These are phyloP conservation scores for Colletotrichum lindemuthianum DNA, from an alignment of 2,329 filamentous ascomycete genomes.

Conservation along the genomic window DNA sequence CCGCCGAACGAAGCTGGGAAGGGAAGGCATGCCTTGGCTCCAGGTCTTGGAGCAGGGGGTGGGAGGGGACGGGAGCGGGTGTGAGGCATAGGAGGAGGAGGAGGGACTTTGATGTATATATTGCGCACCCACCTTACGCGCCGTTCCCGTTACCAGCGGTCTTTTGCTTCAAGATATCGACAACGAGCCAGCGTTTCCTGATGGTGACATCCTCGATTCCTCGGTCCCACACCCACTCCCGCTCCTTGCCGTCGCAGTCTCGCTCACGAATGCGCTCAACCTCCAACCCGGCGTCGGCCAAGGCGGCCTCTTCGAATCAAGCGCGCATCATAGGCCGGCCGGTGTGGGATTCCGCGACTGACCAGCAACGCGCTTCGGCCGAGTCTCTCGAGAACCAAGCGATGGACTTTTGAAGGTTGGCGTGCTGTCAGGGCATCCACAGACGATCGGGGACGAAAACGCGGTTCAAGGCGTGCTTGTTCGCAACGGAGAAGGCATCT, in stretches of 20 bases:
- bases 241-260: conserved; percentile 71
- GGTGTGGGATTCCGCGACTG: conserved; percentile 79
- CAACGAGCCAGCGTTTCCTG: conserved; percentile 77
- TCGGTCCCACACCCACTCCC: conserved; percentile 69
- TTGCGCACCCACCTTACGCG: conserved; percentile 3
- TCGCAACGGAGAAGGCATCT: conserved; percentile 42
- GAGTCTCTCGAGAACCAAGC: conserved; percentile 65
- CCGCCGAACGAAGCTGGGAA: neutral
- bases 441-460: conserved; percentile 78
- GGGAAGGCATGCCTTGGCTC: neutral
- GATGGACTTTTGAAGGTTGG: conserved; percentile 71
- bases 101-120: conserved; percentile 7
- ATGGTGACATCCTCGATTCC: conserved; percentile 69
- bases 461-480: conserved; percentile 62
- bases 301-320: conserved; percentile 66
- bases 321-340: conserved; percentile 71
- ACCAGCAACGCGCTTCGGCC: conserved; percentile 63
- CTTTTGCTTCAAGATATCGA: conserved; percentile 61
- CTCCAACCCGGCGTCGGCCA: conserved; percentile 63
- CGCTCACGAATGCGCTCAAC: conserved; percentile 75
- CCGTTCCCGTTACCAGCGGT: neutral
- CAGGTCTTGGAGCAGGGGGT: neutral
- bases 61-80: neutral
- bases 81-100: neutral
- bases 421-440: conserved; percentile 80